phyloP scores from a whole-genome alignment of 495 filamentous ascomycete species.

The Bombardia bombarda region DNA sequence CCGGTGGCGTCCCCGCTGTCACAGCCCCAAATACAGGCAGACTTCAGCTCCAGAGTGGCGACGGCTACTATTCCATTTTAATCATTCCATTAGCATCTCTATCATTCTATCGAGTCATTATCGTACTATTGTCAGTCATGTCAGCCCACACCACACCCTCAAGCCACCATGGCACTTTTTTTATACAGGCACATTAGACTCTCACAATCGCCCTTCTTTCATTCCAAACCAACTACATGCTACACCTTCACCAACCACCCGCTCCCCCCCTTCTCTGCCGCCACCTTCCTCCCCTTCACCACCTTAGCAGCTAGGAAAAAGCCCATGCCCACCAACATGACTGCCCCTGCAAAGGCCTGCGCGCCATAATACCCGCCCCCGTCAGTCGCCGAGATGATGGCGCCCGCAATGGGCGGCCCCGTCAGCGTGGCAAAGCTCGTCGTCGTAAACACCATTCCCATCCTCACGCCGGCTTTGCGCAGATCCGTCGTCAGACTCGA shows the following conservation, averaged over 20 bases:
- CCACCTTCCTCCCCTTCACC: conserved; percentile 23
- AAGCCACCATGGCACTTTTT: too few relatives aligned
- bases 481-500: conserved; percentile 54
- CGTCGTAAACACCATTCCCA: conserved; percentile 78
- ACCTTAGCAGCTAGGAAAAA: conserved; percentile 34
- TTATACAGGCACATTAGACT: not conserved
- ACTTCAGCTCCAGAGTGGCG: too few relatives aligned
- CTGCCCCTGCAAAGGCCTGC: conserved; percentile 51
- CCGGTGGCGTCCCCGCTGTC: too few relatives aligned
- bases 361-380: conserved; percentile 54
- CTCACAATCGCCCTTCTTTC: not conserved
- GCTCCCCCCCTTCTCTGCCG: not conserved
- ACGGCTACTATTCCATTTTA: too few relatives aligned
- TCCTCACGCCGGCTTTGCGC: conserved; percentile 59
- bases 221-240: not conserved
- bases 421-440: conserved; percentile 64
- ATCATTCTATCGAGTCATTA: too few relatives aligned
- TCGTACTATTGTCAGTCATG: too few relatives aligned
- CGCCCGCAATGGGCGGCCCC: conserved; percentile 68
- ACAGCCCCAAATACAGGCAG: too few relatives aligned
- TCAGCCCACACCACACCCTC: too few relatives aligned
- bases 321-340: conserved; percentile 32
- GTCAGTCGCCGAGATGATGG: conserved; percentile 48
- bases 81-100: too few relatives aligned
- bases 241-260: conserved; percentile 12